Base-by-base conservation (phyloP, 352 stramenopile genomes). In the Globisporangium abappressorium region DNA sequence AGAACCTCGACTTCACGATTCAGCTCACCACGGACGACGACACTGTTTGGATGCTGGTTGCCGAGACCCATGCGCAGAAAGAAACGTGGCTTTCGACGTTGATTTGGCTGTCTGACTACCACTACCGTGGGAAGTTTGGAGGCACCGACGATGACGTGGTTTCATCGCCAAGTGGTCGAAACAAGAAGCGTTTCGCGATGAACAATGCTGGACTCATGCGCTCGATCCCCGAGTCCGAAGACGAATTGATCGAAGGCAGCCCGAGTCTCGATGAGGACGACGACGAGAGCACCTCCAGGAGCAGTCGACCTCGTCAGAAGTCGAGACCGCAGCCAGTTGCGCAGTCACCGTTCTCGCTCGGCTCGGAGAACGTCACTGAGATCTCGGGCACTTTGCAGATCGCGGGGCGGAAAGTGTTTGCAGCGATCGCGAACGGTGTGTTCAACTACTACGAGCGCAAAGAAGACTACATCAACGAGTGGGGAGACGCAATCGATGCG, bases 401-500 rank as follows among this genome's bases (percentile, higher is more conserved):
- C 41, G 77, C 78, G 2, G 84, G 81, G 0, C 74, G 62, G 28
- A 78, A 73, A 14, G 84, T 93, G 3, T 96, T 92, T 67, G 87
- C 86, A 0, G 79, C 84, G 2, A 96, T 96, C 41, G 85, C 85
- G 0, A 91, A 85, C 43, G 87, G 87, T n/a, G 81, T 96, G 9
- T 93, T 96, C 63, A 90, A 86, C 38, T 96, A 94, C 68, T 96
- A 94, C 57, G 87, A 90, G n/a, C 82, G 82, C 0, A 82, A 93
- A 38, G 83, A 89, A 47, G 86, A 94, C 64, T 86, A 91, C 41
- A 78, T 91, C 64, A 89, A 85, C 60, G 86, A 96, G 54, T 96
- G 88, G 88, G 88, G 88, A 0, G 85, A 96, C 41, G 83, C 86
- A 9, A 82, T 96, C 38, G 85, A 94, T 59, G 86, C 88, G 1